phyloP scores from a whole-genome alignment of 345 rosid genomes.

The Eucalyptus paniculata region DNA sequence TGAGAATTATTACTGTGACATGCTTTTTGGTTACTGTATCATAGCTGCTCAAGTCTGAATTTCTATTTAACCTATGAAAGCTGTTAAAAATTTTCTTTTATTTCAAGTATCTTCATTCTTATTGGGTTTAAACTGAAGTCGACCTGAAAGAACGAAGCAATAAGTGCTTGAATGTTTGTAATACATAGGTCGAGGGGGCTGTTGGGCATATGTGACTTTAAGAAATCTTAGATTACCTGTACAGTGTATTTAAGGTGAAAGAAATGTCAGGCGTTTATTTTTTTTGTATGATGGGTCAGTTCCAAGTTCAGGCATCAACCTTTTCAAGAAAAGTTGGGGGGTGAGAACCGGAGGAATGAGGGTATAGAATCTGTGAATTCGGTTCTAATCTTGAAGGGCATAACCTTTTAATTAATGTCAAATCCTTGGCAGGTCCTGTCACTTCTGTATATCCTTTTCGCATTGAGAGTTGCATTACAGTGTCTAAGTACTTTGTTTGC shows the following conservation, averaged over 20 bases:
- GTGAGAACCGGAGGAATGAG: neutral
- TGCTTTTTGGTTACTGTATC: neutral
- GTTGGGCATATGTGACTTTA: neutral
- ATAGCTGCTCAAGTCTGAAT: neutral
- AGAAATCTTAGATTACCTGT: neutral
- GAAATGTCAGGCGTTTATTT: neutral
- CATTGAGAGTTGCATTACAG: constrained; percentile 23
- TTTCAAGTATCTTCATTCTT: neutral
- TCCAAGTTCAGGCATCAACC: neutral
- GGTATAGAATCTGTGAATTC: constrained; percentile 34
- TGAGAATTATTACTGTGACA: neutral
- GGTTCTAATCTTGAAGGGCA: constrained; percentile 23
- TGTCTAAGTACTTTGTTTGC: neutral
- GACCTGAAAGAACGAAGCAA: neutral
- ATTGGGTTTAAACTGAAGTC: neutral
- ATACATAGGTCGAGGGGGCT: neutral
- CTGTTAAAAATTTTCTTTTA: neutral
- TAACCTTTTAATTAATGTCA: constrained; percentile 25
- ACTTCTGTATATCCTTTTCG: constrained; percentile 23
- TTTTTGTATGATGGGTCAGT: neutral
- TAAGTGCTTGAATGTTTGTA: neutral
- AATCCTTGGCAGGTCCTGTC: constrained; percentile 26
- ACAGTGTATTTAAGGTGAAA: neutral
- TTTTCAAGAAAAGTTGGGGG: neutral
- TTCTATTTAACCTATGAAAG: neutral